Base-by-base conservation (phyloP, 1,284 basidiomycete species). In the Neonothopanus nambi region DNA sequence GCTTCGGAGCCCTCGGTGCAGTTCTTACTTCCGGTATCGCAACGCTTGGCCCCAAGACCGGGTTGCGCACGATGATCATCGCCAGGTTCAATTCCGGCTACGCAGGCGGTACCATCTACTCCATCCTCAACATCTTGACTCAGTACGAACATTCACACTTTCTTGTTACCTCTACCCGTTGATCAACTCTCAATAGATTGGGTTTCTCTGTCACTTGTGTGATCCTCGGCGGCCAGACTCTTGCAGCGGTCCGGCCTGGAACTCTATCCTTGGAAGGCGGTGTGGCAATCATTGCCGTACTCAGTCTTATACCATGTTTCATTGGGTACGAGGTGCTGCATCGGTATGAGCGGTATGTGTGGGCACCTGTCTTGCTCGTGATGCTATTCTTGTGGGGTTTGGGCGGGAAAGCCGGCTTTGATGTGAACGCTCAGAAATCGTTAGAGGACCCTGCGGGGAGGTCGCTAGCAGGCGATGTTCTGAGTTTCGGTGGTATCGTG, bases 61-160 rank as follows among this genome's bases (percentile, higher is more conserved):
- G 85, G 6, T 65, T 87, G 46, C 73, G 85, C 5, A 85, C 84
- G 0, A 86, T 88, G 80, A 63, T 79, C 50, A 78, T 80, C 54
- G 68, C 73, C 3, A 71, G 82, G 1, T 84, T 76, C 59, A 78
- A 77, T 51, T 80, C 80, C 3, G 84, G 82, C 4, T 84, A 80
- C 59, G 61, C 79, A 36, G 82, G 82, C 11, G 76, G 79, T 1
- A 74, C 72, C 8, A 70, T 86, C 51, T 82, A 82, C 60, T 78
- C 81, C 8, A 59, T 86, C 45, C 64, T 86, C 7, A 85, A 84
- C 61, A 80, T 84, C 57, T 64, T 84, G 30, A 80, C 78, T 2
- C 79, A 81, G 74, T 81, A 59, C 50, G 70, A 61, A 11, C 24
- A 6, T 12, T 23, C 21, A 40, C 5, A 26, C 18, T 33, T 28